Evolutionary conservation across 441 rosid species (phyloP).

Genomic region (Pelargonium myrrhifolium): DNA sequence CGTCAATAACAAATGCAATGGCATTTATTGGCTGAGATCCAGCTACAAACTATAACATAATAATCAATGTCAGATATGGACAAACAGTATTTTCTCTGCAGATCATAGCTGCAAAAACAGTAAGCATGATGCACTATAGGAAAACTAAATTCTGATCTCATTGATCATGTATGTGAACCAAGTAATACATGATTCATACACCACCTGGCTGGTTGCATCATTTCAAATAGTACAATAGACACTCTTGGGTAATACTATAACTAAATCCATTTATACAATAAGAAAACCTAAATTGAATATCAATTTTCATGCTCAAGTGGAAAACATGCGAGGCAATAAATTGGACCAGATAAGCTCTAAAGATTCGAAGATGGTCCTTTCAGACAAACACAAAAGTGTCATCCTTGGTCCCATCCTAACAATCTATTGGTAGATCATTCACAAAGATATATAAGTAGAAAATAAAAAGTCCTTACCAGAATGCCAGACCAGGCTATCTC

Average conservation of each 20-base stretch:
- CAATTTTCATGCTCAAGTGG: too few relatives aligned
- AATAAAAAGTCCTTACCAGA: conserved; percentile 37
- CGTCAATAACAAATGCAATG: conserved; percentile 81
- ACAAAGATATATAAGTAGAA: not conserved
- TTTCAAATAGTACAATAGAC: not conserved
- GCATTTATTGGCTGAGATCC: conserved; percentile 94
- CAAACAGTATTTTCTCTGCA: conserved; percentile 1
- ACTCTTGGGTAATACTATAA: too few relatives aligned
- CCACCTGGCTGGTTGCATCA: not conserved
- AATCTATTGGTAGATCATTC: not conserved
- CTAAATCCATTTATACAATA: too few relatives aligned
- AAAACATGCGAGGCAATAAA: too few relatives aligned
- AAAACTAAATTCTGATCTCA: not conserved
- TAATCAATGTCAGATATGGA: conserved; percentile 13
- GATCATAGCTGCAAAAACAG: conserved; percentile 7
- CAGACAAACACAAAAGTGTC: too few relatives aligned
- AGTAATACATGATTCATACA: not conserved
- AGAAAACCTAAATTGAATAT: too few relatives aligned
- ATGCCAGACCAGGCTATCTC: conserved; percentile 67
- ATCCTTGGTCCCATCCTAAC: not conserved
- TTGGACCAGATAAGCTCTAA: too few relatives aligned
- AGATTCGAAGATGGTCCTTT: too few relatives aligned
- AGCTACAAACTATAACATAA: conserved; percentile 71
- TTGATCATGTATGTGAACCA: not conserved
- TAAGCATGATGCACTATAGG: conserved; percentile 10